A percentile compares a stretch with the other conserved stretches of the same genome.
phyloP scores from a whole-genome alignment of 768 basidiomycete species.

The Tephrocybe sp. region DNA sequence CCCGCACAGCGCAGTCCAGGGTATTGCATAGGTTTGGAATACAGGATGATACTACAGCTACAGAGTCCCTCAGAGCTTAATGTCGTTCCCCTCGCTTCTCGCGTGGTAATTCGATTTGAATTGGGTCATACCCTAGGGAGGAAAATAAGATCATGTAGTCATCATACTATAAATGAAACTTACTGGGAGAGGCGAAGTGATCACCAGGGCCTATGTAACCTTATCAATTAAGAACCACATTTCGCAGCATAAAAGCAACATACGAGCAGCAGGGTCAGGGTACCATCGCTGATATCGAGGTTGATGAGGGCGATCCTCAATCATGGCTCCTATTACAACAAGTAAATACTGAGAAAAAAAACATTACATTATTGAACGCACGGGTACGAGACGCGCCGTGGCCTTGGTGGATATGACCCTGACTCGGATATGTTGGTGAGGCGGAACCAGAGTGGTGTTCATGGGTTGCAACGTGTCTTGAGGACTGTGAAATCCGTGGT shows the following conservation, averaged over 20 bases:
- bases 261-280: conserved; percentile 9
- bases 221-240: background rate
- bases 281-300: conserved; percentile 9
- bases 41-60: background rate
- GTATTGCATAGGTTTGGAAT: background rate
- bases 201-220: background rate
- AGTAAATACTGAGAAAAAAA: background rate
- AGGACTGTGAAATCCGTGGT: conserved; percentile 10
- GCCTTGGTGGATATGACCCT: conserved; percentile 9
- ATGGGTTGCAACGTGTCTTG: background rate
- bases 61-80: too few relatives aligned
- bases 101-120: too few relatives aligned
- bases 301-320: conserved; percentile 12
- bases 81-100: too few relatives aligned
- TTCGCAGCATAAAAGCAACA: background rate
- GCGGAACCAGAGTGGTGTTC: conserved; percentile 14
- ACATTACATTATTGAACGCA: background rate
- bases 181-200: too few relatives aligned
- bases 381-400: conserved; percentile 20
- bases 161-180: too few relatives aligned
- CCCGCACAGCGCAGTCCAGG: too few relatives aligned
- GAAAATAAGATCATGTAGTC: too few relatives aligned
- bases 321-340: conserved; percentile 10
- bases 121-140: too few relatives aligned
- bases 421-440: conserved; percentile 23